Evolutionary conservation across 331 rosid species (phyloP), one percentile per base, ranked within the genome.

Genomic region (Quercus tomentella): DNA sequence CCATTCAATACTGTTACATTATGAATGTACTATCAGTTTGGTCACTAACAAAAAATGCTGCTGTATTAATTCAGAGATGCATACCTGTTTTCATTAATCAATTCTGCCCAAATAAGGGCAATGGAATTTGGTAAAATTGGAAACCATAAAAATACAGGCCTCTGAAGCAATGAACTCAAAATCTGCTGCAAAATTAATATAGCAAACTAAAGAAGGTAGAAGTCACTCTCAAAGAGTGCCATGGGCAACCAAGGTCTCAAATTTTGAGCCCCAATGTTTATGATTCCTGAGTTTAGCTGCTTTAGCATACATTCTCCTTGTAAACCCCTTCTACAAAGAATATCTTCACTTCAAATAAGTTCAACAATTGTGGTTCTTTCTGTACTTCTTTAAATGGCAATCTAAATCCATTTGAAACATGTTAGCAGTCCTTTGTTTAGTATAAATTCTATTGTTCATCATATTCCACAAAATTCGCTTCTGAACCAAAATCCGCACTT

Each of bases 381-480:
- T 5, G 21, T 18, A 1, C 41, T 25, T 62, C 69, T 62, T 31
- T 14, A 15, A 79, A 68, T 23, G 56, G 71, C 33, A 21, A 56
- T 83, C 65, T 67, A 72, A 61, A 57, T 71, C 37, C 22, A 69
- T 56, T 52, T 22, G 23, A 8, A 31, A 73, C n/a, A 57, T 54
- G 71, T 43, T 20, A 67, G 52, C 66, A 77, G 49, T 43, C 22
- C 20, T 51, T 23, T 73, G n/a, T 63, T 84, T 74, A 81, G 65
- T 43, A 76, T 56, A 41, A 43, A 79, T 61, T 85, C 63, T 82
- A 86, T 41, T 65, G 78, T 0, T 61, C 45, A 81, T 61, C 68
- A 75, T 67, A 51, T 73, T 88, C 84, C 74, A 76, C 82, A 63
- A 79, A 51, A 79, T 45, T 83, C 88, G 18, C 90, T 2, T 69